Evolutionary conservation across 192 early-diverging fungal species (phyloP).

Genomic region (Backusella circina): DNA sequence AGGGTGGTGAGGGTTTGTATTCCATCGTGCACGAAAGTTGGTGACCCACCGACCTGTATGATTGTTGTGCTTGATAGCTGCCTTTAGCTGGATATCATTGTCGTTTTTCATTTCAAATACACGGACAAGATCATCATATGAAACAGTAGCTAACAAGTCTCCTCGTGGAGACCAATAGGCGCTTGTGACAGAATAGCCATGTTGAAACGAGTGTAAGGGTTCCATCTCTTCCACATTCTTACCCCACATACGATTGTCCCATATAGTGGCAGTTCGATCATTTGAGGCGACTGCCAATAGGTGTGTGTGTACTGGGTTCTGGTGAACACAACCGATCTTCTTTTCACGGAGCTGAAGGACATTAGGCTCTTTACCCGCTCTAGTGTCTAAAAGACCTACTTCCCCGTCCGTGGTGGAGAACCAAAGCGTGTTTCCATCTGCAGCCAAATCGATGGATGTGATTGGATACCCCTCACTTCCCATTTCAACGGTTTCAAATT

Average conservation of each 20-base stretch:
- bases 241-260: constrained; percentile 53
- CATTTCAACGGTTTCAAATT: constrained; percentile 42
- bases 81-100: background rate
- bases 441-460: constrained; percentile 37
- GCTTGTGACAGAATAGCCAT: constrained; percentile 53
- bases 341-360: constrained; percentile 42
- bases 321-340: constrained; percentile 59
- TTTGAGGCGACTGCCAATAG: constrained; percentile 46
- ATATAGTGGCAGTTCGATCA: constrained; percentile 58
- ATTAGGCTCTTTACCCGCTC: constrained; percentile 17
- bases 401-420: constrained; percentile 53
- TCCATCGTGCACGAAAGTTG: constrained; percentile 60
- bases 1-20: constrained; percentile 29
- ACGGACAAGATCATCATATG: constrained; percentile 57
- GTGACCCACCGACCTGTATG: constrained; percentile 68
- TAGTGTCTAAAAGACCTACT: constrained; percentile 46
- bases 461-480: constrained; percentile 28
- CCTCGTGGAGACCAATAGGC: constrained; percentile 69
- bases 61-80: constrained; percentile 54
- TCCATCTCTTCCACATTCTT: constrained; percentile 23
- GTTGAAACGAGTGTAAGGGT: constrained; percentile 35
- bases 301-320: constrained; percentile 48
- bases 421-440: constrained; percentile 32
- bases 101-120: constrained; percentile 29
- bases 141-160: constrained; percentile 44